Conservation (phyloP, 148 eudicot species). For the Euryodendron excelsum region DNA sequence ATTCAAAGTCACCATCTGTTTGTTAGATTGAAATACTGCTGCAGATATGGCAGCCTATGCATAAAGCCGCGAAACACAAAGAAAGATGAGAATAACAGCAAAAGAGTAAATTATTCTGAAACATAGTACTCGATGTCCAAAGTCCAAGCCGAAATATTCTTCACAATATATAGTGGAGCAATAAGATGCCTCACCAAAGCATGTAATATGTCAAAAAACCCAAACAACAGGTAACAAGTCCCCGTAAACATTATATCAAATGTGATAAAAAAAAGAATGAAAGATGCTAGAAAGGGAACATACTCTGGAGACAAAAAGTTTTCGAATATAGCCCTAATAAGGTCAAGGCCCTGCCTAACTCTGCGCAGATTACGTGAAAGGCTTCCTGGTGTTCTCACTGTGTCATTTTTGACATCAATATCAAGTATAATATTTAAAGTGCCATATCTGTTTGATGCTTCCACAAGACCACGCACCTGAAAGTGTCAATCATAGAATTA, state of each 20-base stretch:
- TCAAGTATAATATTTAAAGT: conserved; percentile 67
- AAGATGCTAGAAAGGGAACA: conserved; percentile 16
- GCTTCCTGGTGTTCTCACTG: conserved; percentile 76
- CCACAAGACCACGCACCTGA: conserved; percentile 70
- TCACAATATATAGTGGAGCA: too few species aligned
- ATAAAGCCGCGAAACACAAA: background rate
- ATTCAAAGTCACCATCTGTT: background rate
- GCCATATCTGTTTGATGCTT: conserved; percentile 56
- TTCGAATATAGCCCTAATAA: conserved; percentile 71
- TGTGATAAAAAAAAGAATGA: background rate
- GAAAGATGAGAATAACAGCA: background rate
- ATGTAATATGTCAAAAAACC: background rate
- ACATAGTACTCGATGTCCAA: too few species aligned
- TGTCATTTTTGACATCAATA: conserved; percentile 53
- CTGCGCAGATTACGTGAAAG: conserved; percentile 90
- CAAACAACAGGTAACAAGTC: background rate
- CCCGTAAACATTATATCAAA: background rate
- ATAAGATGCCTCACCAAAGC: background rate
- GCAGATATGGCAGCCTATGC: background rate
- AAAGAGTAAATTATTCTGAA: too few species aligned
- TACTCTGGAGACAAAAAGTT: conserved; percentile 70
- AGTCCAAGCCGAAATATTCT: too few species aligned
- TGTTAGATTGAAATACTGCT: background rate
- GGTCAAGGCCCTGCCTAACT: conserved; percentile 97
- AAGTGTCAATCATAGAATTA: conserved; percentile 8